Evolutionary conservation across 768 basidiomycete species (phyloP).

Genomic region (Cystobasidium tubakii): DNA sequence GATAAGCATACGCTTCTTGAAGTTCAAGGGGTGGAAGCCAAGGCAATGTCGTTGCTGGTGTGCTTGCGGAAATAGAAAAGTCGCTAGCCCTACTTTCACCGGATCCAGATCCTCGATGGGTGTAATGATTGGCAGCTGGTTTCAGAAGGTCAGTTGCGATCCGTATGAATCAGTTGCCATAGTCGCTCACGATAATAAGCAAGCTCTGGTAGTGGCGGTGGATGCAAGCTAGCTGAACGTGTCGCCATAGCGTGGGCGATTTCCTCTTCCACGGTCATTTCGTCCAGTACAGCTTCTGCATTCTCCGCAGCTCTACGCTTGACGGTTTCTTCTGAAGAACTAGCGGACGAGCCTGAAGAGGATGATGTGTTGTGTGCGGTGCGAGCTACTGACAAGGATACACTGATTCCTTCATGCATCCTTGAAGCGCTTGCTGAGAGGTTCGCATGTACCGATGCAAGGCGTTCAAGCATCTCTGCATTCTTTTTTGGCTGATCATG

Average conservation of each 20-base stretch:
- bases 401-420: neutral
- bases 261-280: neutral
- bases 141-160: no score
- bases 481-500: conserved; percentile 80
- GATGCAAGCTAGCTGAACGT: neutral
- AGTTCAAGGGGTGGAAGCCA: neutral
- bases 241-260: neutral
- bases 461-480: conserved; percentile 83
- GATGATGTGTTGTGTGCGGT: neutral
- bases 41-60: neutral
- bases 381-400: conserved; percentile 3
- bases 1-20: neutral
- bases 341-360: neutral
- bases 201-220: neutral
- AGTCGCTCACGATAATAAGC: neutral
- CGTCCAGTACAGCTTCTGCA: neutral
- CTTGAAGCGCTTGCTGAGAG: conserved; percentile 56
- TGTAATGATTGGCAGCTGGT: neutral
- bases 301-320: neutral
- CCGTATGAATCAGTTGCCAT: no score
- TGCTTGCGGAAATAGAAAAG: neutral
- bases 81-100: neutral
- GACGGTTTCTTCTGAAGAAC: neutral
- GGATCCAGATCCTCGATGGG: neutral
- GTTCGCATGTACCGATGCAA: conserved; percentile 71